Evolutionary conservation across 495 filamentous ascomycete genomes (phyloP), one percentile per base, ranked within the genome.

Genomic region (Tirmania nivea): DNA sequence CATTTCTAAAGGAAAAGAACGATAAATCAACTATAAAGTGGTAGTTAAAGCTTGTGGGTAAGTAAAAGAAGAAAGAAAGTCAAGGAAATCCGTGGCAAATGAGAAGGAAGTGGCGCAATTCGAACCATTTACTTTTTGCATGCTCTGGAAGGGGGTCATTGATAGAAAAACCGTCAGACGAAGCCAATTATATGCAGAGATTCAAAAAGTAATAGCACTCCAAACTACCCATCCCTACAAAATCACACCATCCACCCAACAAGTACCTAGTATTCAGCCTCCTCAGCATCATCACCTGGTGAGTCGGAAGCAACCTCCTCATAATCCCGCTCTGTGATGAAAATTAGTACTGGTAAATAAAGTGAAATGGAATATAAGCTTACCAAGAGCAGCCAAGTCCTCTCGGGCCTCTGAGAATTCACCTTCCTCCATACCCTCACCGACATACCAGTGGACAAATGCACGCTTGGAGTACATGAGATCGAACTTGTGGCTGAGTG

Each of bases 261-360:
- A 3, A 45, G 4, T 45, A 45, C 9, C 39, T 94, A 97, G 79
- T 97, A 97, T 77, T 97, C 90, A 58, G 85, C 84, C 74, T 95
- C 89, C 60, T 74, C 74, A 66, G 79, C 82, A 60, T 87, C 86
- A 60, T 90, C 90, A 55, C 78, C 84, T 58, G 90, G 68, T 57
- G 89, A 94, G 70, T 97, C 90, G 66, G 87, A 87, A 59, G 86
- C 90, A 63, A 97, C 90, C 71, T 97, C 90, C 73, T 96, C 92
- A 74, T 97, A 97, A 71, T 97, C 90, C 59, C 89, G 84, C 78
- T 97, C 90, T 65, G 53, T 50, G 2, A 52, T 47, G 21, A 31
- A n/a, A 7, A 31, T 31, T 31, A 31, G 25, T 31, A 31, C 3
- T 31, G 39, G 37, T 61, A 56, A 64, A 56, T 51, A 45, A 50